Conservation (phyloP, 192 early-diverging fungal genomes). For the Backusella psychrophila region DNA sequence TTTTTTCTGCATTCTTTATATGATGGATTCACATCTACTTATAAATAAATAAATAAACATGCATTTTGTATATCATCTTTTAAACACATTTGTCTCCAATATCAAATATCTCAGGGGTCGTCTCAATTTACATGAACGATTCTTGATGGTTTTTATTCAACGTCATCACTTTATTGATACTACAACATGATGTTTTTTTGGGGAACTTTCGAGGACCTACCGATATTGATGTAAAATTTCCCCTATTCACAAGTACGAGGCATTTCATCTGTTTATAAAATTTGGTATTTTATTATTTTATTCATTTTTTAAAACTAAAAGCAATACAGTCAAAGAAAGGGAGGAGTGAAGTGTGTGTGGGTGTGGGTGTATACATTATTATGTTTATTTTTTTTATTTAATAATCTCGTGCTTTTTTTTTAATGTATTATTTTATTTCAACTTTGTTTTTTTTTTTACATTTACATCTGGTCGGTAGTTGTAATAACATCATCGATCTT, state of each 20-base stretch:
- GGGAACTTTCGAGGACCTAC: no score
- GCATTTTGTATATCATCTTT: neutral
- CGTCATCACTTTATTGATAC: neutral
- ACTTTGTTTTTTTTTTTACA: neutral
- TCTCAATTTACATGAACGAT: neutral
- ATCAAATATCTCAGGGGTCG: no score
- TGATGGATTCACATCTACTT: neutral
- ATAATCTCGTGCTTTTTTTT: neutral
- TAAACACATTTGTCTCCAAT: no score
- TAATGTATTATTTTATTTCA: neutral
- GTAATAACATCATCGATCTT: constrained; percentile 92
- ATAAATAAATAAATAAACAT: constrained; percentile 4
- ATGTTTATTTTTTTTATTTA: neutral
- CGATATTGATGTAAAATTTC: no score
- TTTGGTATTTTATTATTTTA: neutral
- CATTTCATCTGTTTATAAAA: neutral
- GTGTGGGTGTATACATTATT: neutral
- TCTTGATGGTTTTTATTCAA: neutral
- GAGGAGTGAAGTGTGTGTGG: neutral
- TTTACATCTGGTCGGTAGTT: constrained; percentile 6
- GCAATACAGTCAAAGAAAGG: neutral
- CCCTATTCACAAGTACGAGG: no score
- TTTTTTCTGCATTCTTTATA: neutral
- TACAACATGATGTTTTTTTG: neutral
- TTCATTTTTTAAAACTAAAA: neutral